These are phyloP conservation scores for Eucalyptus cladocalyx DNA, from an alignment of 345 rosid species.

Conservation along the genomic window DNA sequence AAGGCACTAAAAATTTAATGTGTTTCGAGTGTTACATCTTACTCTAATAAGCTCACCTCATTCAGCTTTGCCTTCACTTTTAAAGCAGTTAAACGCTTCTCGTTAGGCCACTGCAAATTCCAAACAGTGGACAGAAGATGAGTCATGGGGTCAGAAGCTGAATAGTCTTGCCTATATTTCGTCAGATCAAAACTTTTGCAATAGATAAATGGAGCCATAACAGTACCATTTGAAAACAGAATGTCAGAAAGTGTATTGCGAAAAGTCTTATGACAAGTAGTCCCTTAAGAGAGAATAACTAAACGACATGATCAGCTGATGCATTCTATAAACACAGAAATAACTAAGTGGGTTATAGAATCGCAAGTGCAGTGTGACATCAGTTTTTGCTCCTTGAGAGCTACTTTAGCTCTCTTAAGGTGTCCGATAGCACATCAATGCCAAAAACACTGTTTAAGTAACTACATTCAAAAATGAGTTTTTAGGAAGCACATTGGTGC, in stretches of 20 bases:
- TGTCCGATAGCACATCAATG: not conserved
- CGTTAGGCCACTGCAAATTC: constrained; percentile 20
- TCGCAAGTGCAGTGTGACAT: not conserved
- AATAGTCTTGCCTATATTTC: not conserved
- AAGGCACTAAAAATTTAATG: not conserved
- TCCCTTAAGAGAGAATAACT: not conserved
- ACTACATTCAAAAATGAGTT: not conserved
- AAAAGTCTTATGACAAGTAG: not conserved
- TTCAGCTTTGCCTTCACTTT: constrained; percentile 40
- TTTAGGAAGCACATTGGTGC: not conserved
- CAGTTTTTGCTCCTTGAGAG: not conserved
- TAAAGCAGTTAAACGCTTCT: constrained; percentile 23
- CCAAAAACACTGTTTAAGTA: not conserved
- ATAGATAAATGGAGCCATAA: not conserved
- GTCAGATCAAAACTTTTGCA: not conserved
- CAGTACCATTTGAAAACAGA: not conserved
- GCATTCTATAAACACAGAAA: not conserved
- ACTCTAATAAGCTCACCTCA: constrained; percentile 29
- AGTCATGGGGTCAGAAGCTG: not conserved
- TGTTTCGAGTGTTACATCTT: not conserved
- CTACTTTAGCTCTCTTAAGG: not conserved
- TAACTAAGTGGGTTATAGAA: not conserved
- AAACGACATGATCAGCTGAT: not conserved
- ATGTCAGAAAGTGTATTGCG: not conserved
- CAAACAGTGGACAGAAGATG: not conserved